A percentile compares a stretch with the other conserved stretches of the same genome.
phyloP scores from a whole-genome alignment of 257 asterid species.

The Lavandula angustifolia region DNA sequence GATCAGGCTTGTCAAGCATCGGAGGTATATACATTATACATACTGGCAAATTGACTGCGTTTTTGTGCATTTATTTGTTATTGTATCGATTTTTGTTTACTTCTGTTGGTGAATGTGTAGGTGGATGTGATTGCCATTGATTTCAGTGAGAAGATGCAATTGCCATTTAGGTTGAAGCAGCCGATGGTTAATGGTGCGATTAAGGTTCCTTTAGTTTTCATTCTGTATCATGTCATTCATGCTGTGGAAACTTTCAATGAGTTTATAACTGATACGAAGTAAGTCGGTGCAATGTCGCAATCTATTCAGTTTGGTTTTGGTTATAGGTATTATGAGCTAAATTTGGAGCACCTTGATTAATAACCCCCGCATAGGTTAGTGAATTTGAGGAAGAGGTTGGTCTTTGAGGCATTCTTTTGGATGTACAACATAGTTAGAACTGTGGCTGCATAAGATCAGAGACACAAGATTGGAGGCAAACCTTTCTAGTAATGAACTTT shows the following conservation, averaged over 20 bases:
- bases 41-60: background rate
- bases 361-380: too few relatives aligned
- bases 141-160: constrained; percentile 66
- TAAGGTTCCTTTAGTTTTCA: constrained; percentile 50
- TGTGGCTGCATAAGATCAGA: background rate
- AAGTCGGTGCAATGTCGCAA: too few relatives aligned
- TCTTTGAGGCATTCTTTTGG: background rate
- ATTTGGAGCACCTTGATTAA: constrained; percentile 7
- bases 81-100: background rate
- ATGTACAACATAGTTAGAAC: constrained; percentile 4
- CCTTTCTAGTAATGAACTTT: too few relatives aligned
- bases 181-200: constrained; percentile 77
- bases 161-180: constrained; percentile 82
- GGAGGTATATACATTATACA: constrained; percentile 53
- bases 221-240: constrained; percentile 3
- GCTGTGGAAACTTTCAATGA: too few relatives aligned
- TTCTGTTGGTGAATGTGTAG: constrained; percentile 42
- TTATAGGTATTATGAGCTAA: background rate
- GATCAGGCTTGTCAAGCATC: constrained; percentile 79
- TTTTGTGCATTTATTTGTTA: background rate
- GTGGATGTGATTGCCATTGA: constrained; percentile 86
- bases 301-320: constrained; percentile 3
- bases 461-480: background rate
- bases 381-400: too few relatives aligned
- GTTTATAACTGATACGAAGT: too few relatives aligned